phyloP scores from a whole-genome alignment of 495 filamentous ascomycete species.

The Cladorrhinum samala region DNA sequence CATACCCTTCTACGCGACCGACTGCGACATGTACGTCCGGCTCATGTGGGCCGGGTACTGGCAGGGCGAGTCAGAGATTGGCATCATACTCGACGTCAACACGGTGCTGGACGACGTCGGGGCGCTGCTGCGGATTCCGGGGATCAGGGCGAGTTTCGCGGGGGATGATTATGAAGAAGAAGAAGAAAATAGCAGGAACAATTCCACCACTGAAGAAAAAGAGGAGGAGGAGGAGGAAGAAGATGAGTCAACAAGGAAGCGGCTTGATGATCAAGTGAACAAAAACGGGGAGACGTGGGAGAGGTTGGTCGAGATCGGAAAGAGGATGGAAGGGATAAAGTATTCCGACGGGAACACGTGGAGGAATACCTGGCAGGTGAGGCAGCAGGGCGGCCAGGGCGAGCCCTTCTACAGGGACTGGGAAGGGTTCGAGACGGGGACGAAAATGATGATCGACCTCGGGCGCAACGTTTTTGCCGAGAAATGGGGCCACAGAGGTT shows the following conservation, averaged over 20 bases:
- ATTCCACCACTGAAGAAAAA: too few species aligned
- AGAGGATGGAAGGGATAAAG: constrained; percentile 33
- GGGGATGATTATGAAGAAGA: too few species aligned
- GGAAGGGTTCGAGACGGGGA: constrained; percentile 10
- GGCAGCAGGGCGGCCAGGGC: constrained; percentile 25
- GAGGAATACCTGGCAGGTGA: constrained; percentile 48
- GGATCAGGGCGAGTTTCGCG: constrained; percentile 21
- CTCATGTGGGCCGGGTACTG: constrained; percentile 48
- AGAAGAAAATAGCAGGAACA: too few species aligned
- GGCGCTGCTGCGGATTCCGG: constrained; percentile 36
- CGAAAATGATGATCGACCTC: constrained; percentile 7
- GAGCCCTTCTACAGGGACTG: constrained; percentile 1
- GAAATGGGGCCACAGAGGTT: constrained; percentile 14
- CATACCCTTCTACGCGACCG: constrained; percentile 53
- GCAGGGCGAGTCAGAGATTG: constrained; percentile 39
- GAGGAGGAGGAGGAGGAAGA: too few species aligned
- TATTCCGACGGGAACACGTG: constrained; percentile 22
- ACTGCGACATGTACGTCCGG: constrained; percentile 44
- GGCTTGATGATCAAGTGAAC: constrained; percentile 26
- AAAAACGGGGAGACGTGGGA: constrained; percentile 31
- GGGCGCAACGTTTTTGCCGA: constrained; percentile 9
- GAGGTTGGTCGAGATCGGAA: constrained; percentile 27
- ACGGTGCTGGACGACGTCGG: constrained; percentile 39
- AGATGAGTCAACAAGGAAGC: too few species aligned
- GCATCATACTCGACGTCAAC: constrained; percentile 46